Base-by-base conservation (phyloP, 108 stramenopile species). In the Aurantiochytrium sp. region DNA sequence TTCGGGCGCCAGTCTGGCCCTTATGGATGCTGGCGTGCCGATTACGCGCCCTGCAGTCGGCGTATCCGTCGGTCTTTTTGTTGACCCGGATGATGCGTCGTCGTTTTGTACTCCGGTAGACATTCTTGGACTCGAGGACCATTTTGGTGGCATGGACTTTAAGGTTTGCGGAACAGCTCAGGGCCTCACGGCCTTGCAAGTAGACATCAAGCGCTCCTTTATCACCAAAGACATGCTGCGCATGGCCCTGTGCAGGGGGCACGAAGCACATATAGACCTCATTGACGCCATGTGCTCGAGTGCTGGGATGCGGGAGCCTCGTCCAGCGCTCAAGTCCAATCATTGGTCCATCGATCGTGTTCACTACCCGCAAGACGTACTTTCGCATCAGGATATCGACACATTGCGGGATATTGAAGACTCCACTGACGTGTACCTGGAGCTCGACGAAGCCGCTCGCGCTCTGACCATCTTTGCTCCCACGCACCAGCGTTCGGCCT, bases 1-100 rank as follows among this genome's bases (percentile, higher is more conserved):
- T 87, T 94, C 93, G 87, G 96, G 95, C 5, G 96, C 93, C 35
- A 94, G 95, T 4, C 87, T 97, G 16, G 96, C 96, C 8, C 91
- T 98, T 21, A 83, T 96, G 88, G 97, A 98, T 89, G 97, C 97
- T 23, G 97, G 98, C 49, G 97, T 98, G 58, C 97, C 97, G 10
- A 89, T 96, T 18, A 49, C 44, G 23, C 88, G 92, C n/a, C 95
- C 95, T 47, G 97, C 97, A 19, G 97, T 96, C 5, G 98, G 97
- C 51, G 92, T 97, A 12, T 96, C 96, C 60, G 94, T 98, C 58
- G 98, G 98, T 18, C 71, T 96, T 6, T 89, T 92, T 14, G 57
- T 88, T 25, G 51, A 58, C 16, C 51, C 58, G 16, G 90, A 60
- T 19, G 28, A 42, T 58, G 49, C 55, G 35, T 53, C 69, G 72